phyloP scores from a whole-genome alignment of 2,329 filamentous ascomycete species.

The Westerdykella aurantiaca region DNA sequence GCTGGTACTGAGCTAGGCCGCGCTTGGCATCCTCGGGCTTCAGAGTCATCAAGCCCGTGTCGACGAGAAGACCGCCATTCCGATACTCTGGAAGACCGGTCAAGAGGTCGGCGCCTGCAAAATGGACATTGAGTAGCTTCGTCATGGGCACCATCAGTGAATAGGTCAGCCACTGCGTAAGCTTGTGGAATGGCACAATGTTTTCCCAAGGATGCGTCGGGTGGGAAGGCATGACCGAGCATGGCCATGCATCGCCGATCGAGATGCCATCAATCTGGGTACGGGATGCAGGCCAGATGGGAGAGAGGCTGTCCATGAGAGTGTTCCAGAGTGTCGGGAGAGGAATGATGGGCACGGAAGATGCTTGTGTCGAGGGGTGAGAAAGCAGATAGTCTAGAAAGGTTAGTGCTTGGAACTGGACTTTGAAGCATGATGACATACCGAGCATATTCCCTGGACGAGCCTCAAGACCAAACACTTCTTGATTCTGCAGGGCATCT shows the following conservation, averaged over 20 bases:
- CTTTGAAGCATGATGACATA: constrained; percentile 39
- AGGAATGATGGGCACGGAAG: constrained; percentile 79
- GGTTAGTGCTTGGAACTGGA: constrained; percentile 7
- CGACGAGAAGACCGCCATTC: constrained; percentile 82
- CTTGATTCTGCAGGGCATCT: constrained; percentile 69
- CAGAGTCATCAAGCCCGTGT: constrained; percentile 73
- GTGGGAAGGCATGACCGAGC: constrained; percentile 73
- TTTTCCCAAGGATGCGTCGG: constrained; percentile 67
- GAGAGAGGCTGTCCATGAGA: constrained; percentile 76
- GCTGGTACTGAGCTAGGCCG: constrained; percentile 63
- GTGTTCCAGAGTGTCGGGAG: constrained; percentile 86
- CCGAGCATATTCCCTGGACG: constrained; percentile 92
- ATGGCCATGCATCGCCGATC: constrained; percentile 92
- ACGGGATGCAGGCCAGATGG: constrained; percentile 83
- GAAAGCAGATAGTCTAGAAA: constrained; percentile 78
- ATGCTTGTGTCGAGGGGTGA: constrained; percentile 82
- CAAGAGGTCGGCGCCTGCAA: constrained; percentile 74
- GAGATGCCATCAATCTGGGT: constrained; percentile 82
- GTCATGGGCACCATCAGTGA: constrained; percentile 90
- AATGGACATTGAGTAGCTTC: constrained; percentile 71
- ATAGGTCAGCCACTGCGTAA: constrained; percentile 92
- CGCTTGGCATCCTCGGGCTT: constrained; percentile 65
- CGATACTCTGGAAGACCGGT: constrained; percentile 89
- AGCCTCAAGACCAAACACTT: constrained; percentile 77
- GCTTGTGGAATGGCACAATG: constrained; percentile 87